Base-by-base conservation (phyloP, 2,329 filamentous ascomycete genomes). In the Arthrinium phaeospermum region DNA sequence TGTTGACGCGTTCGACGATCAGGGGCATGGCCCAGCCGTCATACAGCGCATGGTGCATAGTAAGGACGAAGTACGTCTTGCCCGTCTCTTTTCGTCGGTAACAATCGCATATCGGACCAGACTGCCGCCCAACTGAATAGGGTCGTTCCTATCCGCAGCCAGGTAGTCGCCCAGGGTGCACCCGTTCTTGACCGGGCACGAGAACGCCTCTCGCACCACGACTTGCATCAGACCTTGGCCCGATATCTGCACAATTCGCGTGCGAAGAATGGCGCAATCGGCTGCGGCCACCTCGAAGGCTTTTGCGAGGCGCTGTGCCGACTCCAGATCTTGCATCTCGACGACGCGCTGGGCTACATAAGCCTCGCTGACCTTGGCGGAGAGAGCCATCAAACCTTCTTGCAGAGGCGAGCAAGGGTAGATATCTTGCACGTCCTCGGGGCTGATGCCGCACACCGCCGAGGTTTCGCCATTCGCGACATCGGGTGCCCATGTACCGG, bases 11-110 rank as follows among this genome's bases (percentile, higher is more conserved):
- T 37, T 86, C 85, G 27, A 88, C 82, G 2, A 88, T 77, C 3
- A 88, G 76, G 5, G 85, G 85, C 84, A 88, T 86, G 0, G 84
- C 85, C 87, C 88, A 89, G 34, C 88, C 88, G 70, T 90, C 88
- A 72, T 90, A 90, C 0, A 90, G 77, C 5, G 85, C 86, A 74
- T 90, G 88, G 74, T 90, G 88, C 80, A 88, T 86, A 0, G 86
- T 87, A 73, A 87, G 79, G n/a, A 89, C 84, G 73, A 89, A 87
- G 74, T 83, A 81, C 22, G 80, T 76, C 67, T 79, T 82, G 47
- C 77, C 79, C 5, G 77, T 78, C 8, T 76, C 44, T 73, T 74
- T 4, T 76, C 73, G 45, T 82, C n/a, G 4, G 79, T 71, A 16
- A 87, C 79, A 19, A 88, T 76, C 4, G 83, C 85, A 70, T 85